Evolutionary conservation across 2,329 filamentous ascomycete genomes (phyloP).

Genomic region (Rugonectria rugulosa): DNA sequence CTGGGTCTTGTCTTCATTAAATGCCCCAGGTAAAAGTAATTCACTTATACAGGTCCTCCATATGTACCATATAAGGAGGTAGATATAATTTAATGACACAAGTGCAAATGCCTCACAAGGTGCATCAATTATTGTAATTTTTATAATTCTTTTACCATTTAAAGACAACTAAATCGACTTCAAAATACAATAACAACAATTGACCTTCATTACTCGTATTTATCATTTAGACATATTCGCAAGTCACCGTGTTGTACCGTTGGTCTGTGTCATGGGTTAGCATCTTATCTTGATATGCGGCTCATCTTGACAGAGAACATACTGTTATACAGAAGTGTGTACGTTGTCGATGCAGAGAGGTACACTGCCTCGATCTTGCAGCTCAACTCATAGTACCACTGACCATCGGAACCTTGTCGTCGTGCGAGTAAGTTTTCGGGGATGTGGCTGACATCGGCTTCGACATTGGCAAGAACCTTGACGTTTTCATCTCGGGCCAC

Average conservation of each 20-base stretch:
- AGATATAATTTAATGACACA: too few species aligned
- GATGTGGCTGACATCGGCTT: conserved; percentile 51
- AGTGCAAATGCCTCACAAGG: too few species aligned
- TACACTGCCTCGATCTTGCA: conserved; percentile 53
- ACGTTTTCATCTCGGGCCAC: conserved; percentile 47
- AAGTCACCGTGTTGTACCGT: conserved; percentile 51
- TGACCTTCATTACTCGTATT: background rate
- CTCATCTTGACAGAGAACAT: conserved; percentile 19
- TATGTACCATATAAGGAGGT: too few species aligned
- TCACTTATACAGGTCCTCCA: too few species aligned
- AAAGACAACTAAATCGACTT: too few species aligned
- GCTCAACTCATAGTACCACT: conserved; percentile 49
- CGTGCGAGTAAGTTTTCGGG: conserved; percentile 46
- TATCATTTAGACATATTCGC: conserved; percentile 49
- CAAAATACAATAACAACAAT: conserved; percentile 17
- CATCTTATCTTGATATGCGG: background rate
- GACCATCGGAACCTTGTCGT: conserved; percentile 46
- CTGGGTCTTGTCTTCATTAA: too few species aligned
- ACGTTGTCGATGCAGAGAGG: conserved; percentile 51
- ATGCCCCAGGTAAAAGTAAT: too few species aligned
- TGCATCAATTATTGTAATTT: too few species aligned
- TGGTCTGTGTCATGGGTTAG: conserved; percentile 42
- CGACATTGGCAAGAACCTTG: conserved; percentile 45
- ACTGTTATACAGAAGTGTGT: conserved; percentile 54
- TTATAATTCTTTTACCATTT: too few species aligned